Base-by-base conservation (phyloP, 768 basidiomycete genomes). In the Obba rivulosa region DNA sequence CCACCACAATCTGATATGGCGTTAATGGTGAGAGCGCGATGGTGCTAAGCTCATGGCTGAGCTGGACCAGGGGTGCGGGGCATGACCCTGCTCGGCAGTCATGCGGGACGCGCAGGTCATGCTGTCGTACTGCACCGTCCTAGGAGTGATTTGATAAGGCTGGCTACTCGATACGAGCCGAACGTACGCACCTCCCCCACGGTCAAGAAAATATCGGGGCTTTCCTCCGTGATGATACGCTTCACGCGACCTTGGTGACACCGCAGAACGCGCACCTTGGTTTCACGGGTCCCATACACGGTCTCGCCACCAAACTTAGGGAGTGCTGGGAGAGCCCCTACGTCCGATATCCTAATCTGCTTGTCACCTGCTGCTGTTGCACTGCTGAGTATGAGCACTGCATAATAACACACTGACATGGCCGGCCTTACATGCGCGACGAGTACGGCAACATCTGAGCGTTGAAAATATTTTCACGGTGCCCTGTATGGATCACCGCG, bases 41-140 rank as follows among this genome's bases (percentile, higher is more conserved):
- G 17, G 87, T 80, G 8, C 82, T 89, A 40, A 93, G 72, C 44
- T 83, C 74, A 63, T 82, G 72, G 43, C 76, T 72, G 34, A 88
- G 65, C 52, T 76, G 74, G 17, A 90, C 75, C 14, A 95, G 70
- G 2, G 90, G 84, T 16, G 81, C 69, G 20, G 90, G 83, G 61
- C 92, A 95, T 9, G 69, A 60, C 10, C 64, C 68, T 14, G 61
- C 56, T 23, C 65, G 54, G 66, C 92, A 95, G n/a, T 65, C 64
- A 64, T 94, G 87, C 13, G 74, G 66, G 9, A 76, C 75, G 44
- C 92, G 73, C 38, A 94, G 66, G 61, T 95, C 92, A 62, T 94
- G 92, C 60, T 93, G 91, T 21, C 92, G 78, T 9, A 93, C 90
- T 23, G 83, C 77, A 3, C 89, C 91, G 66, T 95, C 92, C 85